These are phyloP conservation scores for Pleurotus eryngii DNA, from an alignment of 768 basidiomycete genomes.

Conservation along the genomic window DNA sequence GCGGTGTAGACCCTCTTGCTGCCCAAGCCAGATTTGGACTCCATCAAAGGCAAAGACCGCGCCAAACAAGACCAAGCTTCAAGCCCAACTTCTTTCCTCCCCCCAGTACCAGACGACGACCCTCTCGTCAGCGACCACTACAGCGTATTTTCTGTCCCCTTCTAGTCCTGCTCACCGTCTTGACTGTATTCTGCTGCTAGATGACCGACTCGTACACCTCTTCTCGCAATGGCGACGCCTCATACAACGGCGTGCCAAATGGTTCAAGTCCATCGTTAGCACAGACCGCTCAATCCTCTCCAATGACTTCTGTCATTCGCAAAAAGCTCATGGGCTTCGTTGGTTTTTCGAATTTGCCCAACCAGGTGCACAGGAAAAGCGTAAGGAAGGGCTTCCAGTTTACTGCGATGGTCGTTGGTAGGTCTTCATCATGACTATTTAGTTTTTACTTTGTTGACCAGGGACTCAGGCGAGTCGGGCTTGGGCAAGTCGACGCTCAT, in stretches of 20 bases:
- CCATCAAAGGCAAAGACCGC: constrained; percentile 21
- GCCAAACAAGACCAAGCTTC: constrained; percentile 47
- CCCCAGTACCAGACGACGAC: constrained; percentile 43
- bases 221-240: constrained; percentile 57
- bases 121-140: constrained; percentile 19
- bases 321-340: constrained; percentile 96
- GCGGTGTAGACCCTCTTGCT: constrained; percentile 36
- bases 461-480: constrained; percentile 83
- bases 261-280: constrained; percentile 62
- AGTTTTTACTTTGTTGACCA: constrained; percentile 16
- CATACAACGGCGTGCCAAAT: constrained; percentile 58
- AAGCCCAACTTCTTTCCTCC: constrained; percentile 49
- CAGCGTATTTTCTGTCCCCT: constrained; percentile 35
- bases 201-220: constrained; percentile 79
- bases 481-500: constrained; percentile 98
- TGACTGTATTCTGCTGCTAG: constrained; percentile 29
- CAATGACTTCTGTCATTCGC: constrained; percentile 53
- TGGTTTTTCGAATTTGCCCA: constrained; percentile 96
- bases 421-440: constrained; percentile 34
- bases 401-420: constrained; percentile 98
- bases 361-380: constrained; percentile 99
- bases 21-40: constrained; percentile 48
- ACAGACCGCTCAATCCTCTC: constrained; percentile 30
- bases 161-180: constrained; percentile 24
- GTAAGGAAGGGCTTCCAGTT: constrained; percentile 99